A percentile compares a stretch with the other conserved stretches of the same genome.
Conservation (phyloP, 1,284 basidiomycete genomes). For the Ceratobasidium theobromae region DNA sequence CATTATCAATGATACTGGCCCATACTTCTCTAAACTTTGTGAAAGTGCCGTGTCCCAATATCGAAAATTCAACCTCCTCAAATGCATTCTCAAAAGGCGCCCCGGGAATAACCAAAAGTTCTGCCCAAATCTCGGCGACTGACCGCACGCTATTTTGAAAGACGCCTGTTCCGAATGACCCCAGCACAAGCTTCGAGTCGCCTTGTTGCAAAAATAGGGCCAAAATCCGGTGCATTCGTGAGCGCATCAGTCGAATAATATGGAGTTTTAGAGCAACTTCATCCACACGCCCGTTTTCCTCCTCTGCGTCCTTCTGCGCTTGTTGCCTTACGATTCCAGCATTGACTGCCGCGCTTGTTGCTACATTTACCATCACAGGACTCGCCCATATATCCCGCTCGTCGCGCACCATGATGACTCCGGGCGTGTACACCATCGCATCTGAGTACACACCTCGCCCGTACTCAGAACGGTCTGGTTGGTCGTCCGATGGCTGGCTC, state of each 20-base stretch:
- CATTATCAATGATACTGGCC: slow-evolving; percentile 2
- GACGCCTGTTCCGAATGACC: slow-evolving; percentile 73
- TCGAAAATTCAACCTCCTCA: slow-evolving; percentile 62
- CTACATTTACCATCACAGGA: slow-evolving; percentile 59
- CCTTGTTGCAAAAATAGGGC: slow-evolving; percentile 62
- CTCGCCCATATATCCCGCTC: slow-evolving; percentile 56
- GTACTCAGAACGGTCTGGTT: slow-evolving; percentile 53
- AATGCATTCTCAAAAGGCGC: slow-evolving; percentile 60
- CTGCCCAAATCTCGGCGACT: slow-evolving; percentile 61
- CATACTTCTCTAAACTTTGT: slow-evolving; percentile 50
- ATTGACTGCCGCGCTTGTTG: slow-evolving; percentile 69
- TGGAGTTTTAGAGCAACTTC: slow-evolving; percentile 50
- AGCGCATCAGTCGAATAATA: slow-evolving; percentile 58
- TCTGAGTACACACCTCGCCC: slow-evolving; percentile 51
- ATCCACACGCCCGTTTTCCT: slow-evolving; percentile 42
- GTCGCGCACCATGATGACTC: slow-evolving; percentile 56
- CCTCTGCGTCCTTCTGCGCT: slow-evolving; percentile 38
- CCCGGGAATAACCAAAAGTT: slow-evolving; percentile 51
- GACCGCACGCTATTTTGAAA: slow-evolving; percentile 61
- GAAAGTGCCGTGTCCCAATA: slow-evolving; percentile 57
- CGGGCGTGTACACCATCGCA: slow-evolving; percentile 66
- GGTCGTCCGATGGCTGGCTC: slow-evolving; percentile 39
- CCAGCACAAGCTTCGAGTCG: slow-evolving; percentile 59
- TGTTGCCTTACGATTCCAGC: slow-evolving; percentile 56
- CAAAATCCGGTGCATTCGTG: slow-evolving; percentile 66